Conservation (phyloP, 345 rosid species). For the Aquilaria sinensis region DNA sequence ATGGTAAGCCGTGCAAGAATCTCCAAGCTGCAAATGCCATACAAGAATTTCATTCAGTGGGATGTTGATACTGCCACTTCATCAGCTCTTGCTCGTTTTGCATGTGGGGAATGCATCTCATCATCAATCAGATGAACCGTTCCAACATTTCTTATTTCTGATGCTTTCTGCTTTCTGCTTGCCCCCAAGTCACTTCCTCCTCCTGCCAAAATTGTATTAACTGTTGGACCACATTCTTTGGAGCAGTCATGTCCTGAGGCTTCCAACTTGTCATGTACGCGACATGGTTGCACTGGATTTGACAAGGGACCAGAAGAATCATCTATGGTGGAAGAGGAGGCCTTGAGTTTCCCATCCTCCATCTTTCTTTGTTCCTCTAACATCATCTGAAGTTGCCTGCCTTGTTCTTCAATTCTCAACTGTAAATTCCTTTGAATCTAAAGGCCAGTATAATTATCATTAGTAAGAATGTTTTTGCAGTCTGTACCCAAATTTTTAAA, state of each 20-base stretch:
- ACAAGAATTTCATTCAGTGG: not conserved
- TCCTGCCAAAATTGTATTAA: not conserved
- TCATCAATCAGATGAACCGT: slow-evolving; percentile 3
- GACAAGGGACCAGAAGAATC: slow-evolving; percentile 20
- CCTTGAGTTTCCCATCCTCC: slow-evolving; percentile 20
- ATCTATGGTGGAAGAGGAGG: slow-evolving; percentile 27
- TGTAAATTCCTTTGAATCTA: slow-evolving; percentile 90
- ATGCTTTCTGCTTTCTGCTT: slow-evolving; percentile 14
- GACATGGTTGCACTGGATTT: slow-evolving; percentile 12
- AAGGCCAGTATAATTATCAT: not conserved
- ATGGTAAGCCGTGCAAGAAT: not conserved
- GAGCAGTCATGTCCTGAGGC: slow-evolving; percentile 8
- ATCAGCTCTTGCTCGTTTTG: slow-evolving; percentile 34
- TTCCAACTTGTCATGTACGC: slow-evolving; percentile 16
- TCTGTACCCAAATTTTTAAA: no score
- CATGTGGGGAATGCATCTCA: slow-evolving; percentile 13
- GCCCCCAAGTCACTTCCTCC: slow-evolving; percentile 11
- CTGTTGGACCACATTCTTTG: slow-evolving; percentile 1
- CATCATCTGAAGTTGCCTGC: slow-evolving; percentile 56
- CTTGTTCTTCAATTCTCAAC: slow-evolving; percentile 75
- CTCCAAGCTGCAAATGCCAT: not conserved
- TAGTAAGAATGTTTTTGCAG: not conserved
- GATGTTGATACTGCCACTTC: slow-evolving; percentile 8
- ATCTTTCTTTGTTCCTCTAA: slow-evolving; percentile 61
- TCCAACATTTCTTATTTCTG: slow-evolving; percentile 1